Evolutionary conservation across 345 rosid genomes (phyloP).

Genomic region (Stellera chamaejasme): DNA sequence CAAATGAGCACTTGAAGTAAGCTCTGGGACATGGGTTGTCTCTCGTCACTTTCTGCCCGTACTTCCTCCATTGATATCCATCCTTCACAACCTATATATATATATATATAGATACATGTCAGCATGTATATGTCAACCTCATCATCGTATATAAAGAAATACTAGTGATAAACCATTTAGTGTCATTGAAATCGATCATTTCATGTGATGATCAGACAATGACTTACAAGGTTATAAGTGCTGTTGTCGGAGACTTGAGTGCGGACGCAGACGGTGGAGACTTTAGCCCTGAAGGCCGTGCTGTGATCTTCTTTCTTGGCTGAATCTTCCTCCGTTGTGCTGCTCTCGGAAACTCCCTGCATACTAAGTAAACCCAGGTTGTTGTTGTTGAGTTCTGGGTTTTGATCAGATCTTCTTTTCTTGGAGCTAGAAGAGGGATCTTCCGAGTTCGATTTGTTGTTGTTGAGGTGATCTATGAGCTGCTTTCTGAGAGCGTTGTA

Average conservation of each 20-base stretch:
- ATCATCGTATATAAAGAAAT: too few species aligned
- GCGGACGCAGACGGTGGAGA: constrained; percentile 46
- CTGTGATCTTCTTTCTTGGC: constrained; percentile 57
- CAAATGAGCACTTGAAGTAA: constrained; percentile 94
- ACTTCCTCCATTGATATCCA: constrained; percentile 99
- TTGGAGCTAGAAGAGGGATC: constrained; percentile 47
- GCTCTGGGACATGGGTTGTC: constrained; percentile 98
- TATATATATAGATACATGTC: background rate
- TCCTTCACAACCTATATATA: constrained; percentile 71
- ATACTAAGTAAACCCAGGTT: constrained; percentile 9
- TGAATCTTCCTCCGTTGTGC: constrained; percentile 85
- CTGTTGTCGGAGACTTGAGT: constrained; percentile 54
- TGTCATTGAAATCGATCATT: background rate
- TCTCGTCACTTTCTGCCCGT: constrained; percentile 98
- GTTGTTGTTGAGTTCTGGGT: constrained; percentile 22
- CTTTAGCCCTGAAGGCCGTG: constrained; percentile 49
- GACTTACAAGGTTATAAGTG: constrained; percentile 70
- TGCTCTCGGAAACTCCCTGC: constrained; percentile 75
- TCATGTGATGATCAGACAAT: background rate
- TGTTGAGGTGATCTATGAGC: constrained; percentile 46
- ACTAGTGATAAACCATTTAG: background rate
- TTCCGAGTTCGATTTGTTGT: constrained; percentile 17
- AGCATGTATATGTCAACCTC: background rate
- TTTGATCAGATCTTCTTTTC: constrained; percentile 60
- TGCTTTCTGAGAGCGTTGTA: constrained; percentile 64